A percentile compares a stretch with the other conserved stretches of the same genome.
phyloP scores from a whole-genome alignment of 345 rosid species.

The Erodium maritimum region DNA sequence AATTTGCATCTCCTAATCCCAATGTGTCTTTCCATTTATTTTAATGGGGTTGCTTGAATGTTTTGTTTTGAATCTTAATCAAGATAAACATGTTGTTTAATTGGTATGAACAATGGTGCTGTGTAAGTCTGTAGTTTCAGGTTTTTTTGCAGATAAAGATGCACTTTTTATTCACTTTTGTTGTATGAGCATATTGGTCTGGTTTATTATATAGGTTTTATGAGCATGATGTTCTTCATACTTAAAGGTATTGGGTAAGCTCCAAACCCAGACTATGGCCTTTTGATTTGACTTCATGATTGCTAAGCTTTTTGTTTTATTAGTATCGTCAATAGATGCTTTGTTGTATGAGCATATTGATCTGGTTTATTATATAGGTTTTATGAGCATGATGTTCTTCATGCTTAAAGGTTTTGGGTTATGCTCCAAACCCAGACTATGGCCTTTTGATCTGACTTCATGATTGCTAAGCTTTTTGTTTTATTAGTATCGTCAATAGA shows the following conservation, averaged over 20 bases:
- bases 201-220: not conserved
- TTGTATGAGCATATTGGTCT: not conserved
- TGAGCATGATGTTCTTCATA: not conserved
- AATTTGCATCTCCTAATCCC: not conserved
- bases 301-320: no score
- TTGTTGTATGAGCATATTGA: no score
- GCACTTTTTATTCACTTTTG: not conserved
- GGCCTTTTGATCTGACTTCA: not conserved
- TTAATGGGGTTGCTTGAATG: no score
- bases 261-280: not conserved
- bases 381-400: not conserved
- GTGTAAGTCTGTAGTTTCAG: not conserved
- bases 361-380: not conserved
- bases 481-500: not conserved
- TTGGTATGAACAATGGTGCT: not conserved
- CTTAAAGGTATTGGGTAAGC: no score
- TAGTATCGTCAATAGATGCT: not conserved
- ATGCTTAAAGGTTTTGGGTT: no score
- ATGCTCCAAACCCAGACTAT: not conserved
- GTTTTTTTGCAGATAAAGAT: no score
- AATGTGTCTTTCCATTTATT: no score
- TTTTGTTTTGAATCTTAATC: no score
- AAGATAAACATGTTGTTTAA: no score
- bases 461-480: not conserved
- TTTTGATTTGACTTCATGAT: not conserved